Conservation (phyloP, 345 rosid species). For the Crucihimalaya himalaica region DNA sequence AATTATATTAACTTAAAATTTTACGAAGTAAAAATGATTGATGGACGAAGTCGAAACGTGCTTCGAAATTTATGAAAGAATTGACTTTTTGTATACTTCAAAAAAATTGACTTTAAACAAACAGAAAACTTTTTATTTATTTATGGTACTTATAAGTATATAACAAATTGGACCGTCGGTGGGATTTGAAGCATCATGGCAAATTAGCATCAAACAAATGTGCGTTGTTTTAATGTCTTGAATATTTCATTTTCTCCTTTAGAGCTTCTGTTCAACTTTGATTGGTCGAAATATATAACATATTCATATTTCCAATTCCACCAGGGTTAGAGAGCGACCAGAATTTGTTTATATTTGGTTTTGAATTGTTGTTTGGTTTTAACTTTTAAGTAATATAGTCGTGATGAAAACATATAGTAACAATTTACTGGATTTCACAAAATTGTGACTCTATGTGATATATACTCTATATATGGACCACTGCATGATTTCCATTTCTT, state of each 20-base stretch:
- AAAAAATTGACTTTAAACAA: conserved; percentile 17
- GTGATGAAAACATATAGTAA: not conserved
- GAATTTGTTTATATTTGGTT: not conserved
- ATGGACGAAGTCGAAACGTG: conserved; percentile 36
- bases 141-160: not conserved
- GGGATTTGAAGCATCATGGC: conserved; percentile 3
- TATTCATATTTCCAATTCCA: not conserved
- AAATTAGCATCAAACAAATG: conserved; percentile 34
- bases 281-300: not conserved
- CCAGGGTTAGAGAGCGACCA: not conserved
- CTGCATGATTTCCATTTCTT: conserved; percentile 11
- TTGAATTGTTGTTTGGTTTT: conserved; percentile 6
- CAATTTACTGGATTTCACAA: not conserved
- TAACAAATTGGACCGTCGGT: conserved; percentile 36
- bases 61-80: conserved; percentile 7
- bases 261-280: conserved; percentile 12
- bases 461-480: conserved; percentile 24
- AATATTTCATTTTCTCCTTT: conserved; percentile 1
- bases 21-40: conserved; percentile 20
- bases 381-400: not conserved
- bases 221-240: conserved; percentile 15
- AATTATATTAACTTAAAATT: not conserved
- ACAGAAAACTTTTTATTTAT: not conserved
- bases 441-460: conserved; percentile 3
- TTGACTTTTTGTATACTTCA: conserved; percentile 8